Percentiles rank a stretch among this genome's conserved stretches.
Conservation (phyloP, 306 rosid genomes). For the Cucurbita maxima region DNA sequence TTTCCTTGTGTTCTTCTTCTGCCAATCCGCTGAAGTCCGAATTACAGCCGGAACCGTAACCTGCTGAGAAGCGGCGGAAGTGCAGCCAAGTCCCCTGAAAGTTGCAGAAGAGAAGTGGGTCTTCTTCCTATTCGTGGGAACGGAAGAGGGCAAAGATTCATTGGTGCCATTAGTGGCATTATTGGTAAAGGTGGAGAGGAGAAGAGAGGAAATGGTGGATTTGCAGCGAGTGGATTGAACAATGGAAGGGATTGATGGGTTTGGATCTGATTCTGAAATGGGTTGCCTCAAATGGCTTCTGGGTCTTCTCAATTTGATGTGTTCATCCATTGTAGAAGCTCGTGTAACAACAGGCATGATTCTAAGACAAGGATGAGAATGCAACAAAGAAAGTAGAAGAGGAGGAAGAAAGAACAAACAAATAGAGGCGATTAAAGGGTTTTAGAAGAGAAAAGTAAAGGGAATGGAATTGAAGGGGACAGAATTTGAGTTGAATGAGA, state of each 20-base stretch:
- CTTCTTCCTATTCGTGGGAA: slow-evolving; percentile 33
- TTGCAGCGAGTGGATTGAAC: slow-evolving; percentile 56
- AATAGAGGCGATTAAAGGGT: neutral
- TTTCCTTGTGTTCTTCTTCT: slow-evolving; percentile 45
- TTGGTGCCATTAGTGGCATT: slow-evolving; percentile 6
- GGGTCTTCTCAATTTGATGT: slow-evolving; percentile 54
- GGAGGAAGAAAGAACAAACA: neutral
- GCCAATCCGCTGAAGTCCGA: slow-evolving; percentile 70
- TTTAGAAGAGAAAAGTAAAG: slow-evolving; percentile 9
- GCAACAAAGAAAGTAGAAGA: neutral
- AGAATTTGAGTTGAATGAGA: slow-evolving; percentile 5
- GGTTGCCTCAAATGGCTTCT: slow-evolving; percentile 38
- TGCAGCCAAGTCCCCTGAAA: slow-evolving; percentile 74
- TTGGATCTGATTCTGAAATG: slow-evolving; percentile 49
- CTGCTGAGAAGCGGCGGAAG: slow-evolving; percentile 57
- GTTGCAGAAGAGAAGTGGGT: slow-evolving; percentile 42
- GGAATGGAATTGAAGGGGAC: slow-evolving; percentile 5
- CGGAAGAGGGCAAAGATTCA: slow-evolving; percentile 26
- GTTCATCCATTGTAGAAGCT: slow-evolving; percentile 24
- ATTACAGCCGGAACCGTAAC: slow-evolving; percentile 83
- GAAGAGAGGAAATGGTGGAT: slow-evolving; percentile 69
- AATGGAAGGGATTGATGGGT: slow-evolving; percentile 30
- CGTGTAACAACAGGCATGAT: slow-evolving; percentile 47
- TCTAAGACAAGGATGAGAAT: slow-evolving; percentile 3
- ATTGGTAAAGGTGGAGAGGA: slow-evolving; percentile 50